A percentile compares a stretch with the other conserved stretches of the same genome.
Evolutionary conservation across 345 rosid genomes (phyloP).

Genomic region (Citrus inodora): DNA sequence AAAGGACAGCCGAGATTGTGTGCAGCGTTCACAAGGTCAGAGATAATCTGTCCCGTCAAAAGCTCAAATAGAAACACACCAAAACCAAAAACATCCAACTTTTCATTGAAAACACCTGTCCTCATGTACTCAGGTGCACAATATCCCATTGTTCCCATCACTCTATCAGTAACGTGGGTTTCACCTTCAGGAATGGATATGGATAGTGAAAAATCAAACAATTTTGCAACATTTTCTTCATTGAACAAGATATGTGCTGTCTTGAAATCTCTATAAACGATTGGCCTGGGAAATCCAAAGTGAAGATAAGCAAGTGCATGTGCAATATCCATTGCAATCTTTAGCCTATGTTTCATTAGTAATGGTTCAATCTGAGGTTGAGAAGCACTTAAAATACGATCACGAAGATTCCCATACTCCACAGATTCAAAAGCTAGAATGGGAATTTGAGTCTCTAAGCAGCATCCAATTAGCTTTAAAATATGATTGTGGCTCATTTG

Average conservation of each 20-base stretch:
- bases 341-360: neutral
- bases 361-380: neutral
- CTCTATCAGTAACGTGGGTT: neutral
- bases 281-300: slow-evolving; percentile 15
- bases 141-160: neutral
- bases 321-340: neutral
- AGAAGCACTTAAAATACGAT: fast-evolving
- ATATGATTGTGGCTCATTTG: neutral
- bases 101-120: no score
- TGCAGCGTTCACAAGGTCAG: no score
- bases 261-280: slow-evolving; percentile 13
- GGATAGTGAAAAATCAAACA: slow-evolving; percentile 7
- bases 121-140: no score
- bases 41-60: no score
- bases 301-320: slow-evolving; percentile 10
- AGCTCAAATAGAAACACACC: no score
- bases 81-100: slow-evolving; percentile 6
- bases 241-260: neutral
- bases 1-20: no score
- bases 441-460: neutral
- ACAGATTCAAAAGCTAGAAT: neutral
- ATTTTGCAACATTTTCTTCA: slow-evolving; percentile 5
- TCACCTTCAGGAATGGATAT: slow-evolving; percentile 26
- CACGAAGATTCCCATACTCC: no score
- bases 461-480: neutral